Evolutionary conservation across 768 basidiomycete species (phyloP).

Genomic region (Tulasnella sp.): DNA sequence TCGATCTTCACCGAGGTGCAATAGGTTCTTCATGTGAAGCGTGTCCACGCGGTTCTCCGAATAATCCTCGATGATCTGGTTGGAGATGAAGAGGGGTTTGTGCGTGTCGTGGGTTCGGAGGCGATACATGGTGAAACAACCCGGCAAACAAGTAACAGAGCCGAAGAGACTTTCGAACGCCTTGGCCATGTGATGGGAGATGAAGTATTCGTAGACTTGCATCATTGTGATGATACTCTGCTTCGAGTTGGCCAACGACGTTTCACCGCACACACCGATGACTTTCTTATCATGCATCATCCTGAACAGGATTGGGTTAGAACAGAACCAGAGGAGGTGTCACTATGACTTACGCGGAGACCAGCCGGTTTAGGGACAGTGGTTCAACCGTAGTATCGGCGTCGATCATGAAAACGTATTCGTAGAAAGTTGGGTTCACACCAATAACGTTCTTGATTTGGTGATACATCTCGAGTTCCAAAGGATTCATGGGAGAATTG

Average conservation of each 20-base stretch:
- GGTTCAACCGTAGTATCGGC: slow-evolving; percentile 93
- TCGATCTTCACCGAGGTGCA: slow-evolving; percentile 98
- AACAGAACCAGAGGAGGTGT: background rate
- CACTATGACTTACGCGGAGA: slow-evolving; percentile 69
- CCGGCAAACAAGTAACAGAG: slow-evolving; percentile 95
- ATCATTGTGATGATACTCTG: slow-evolving; percentile 96
- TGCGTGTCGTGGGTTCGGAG: slow-evolving; percentile 90
- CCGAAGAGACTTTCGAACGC: slow-evolving; percentile 96
- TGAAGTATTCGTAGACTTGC: slow-evolving; percentile 99
- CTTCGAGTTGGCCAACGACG: slow-evolving; percentile 83
- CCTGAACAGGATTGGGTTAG: slow-evolving; percentile 35
- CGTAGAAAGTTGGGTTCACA: slow-evolving; percentile 97
- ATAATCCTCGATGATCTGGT: slow-evolving; percentile 84
- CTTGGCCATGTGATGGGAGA: slow-evolving; percentile 98
- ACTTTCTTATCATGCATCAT: slow-evolving; percentile 97
- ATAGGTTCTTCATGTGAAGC: slow-evolving; percentile 95
- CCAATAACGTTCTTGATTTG: slow-evolving; percentile 99
- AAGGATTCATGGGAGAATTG: slow-evolving; percentile 89
- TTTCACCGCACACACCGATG: slow-evolving; percentile 93
- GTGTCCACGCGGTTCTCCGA: slow-evolving; percentile 96
- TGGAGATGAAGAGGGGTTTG: slow-evolving; percentile 89
- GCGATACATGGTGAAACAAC: slow-evolving; percentile 97
- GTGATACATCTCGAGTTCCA: slow-evolving; percentile 97
- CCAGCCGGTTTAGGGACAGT: slow-evolving; percentile 76
- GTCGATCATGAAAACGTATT: slow-evolving; percentile 88